Evolutionary conservation across 177 flowering plant species (phyloP), one percentile per base, ranked within the genome.

Genomic region (Telopea speciosissima): DNA sequence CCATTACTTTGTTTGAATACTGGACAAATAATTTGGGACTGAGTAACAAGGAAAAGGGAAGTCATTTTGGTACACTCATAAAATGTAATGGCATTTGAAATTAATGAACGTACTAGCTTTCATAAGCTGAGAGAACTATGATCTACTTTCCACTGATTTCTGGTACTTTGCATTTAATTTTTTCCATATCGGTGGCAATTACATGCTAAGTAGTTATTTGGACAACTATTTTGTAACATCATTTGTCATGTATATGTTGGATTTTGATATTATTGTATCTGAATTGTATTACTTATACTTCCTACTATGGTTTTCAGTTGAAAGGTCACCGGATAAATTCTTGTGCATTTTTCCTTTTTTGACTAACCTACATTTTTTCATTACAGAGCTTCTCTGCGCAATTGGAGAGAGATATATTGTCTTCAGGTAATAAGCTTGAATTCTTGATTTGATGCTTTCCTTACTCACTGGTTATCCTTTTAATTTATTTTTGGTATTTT

Each of bases 311-410:
- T 44, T 44, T 9, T 13, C 14, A 44, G 49, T 2, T 44, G 49
- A 44, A 44, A 44, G 49, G 1, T 44, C 14, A 44, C 13, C 14
- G 1, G 3, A 44, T 44, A 44, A 21, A 28, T 59, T 24, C 7
- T 25, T 25, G 31, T 61, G 58, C 12, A 22, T 33, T 59, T 62
- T 62, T 40, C 13, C 31, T 24, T 3, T 11, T 70, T 31, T 22
- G 5, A 58, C 61, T 58, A n/a, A 21, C 3, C 40, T 7, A 28
- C 61, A 65, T 3, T 25, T 14, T 44, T 60, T 65, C 69, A 66
- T 73, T 49, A 65, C 88, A 92, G 97, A 86, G 83, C 80, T 89
- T 88, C 73, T 87, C 97, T 78, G 96, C 86, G 40, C 97, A 90
- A 83, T 79, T 94, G 81, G 98, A 92, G 87, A 92, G 72, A 75